These are phyloP conservation scores for Tolypocladium tropicale DNA, from an alignment of 2,329 filamentous ascomycete genomes.

Conservation along the genomic window DNA sequence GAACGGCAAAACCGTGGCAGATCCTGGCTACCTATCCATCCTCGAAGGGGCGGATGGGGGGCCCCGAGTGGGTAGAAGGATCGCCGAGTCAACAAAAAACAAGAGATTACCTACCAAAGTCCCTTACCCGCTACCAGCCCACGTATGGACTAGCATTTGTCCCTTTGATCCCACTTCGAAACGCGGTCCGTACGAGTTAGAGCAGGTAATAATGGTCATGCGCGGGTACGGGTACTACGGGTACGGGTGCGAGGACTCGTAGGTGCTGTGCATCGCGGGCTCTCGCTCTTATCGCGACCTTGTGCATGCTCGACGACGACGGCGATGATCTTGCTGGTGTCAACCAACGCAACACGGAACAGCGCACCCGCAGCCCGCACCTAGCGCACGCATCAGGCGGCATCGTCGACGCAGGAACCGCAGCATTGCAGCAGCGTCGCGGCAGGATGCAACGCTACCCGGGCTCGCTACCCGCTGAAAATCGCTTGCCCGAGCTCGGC, in stretches of 20 bases:
- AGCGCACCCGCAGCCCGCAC: too few species aligned
- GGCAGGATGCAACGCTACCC: not conserved
- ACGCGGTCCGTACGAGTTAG: not conserved
- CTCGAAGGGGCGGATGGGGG: too few species aligned
- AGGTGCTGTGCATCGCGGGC: too few species aligned
- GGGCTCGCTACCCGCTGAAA: not conserved
- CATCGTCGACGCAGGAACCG: not conserved
- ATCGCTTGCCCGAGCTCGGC: not conserved
- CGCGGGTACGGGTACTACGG: too few species aligned
- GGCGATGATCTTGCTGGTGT: not conserved
- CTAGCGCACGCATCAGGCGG: not conserved
- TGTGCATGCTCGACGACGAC: too few species aligned
- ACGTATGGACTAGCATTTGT: not conserved
- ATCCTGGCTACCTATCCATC: too few species aligned
- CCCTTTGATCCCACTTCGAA: too few species aligned
- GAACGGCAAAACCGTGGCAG: too few species aligned
- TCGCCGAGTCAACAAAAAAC: not conserved
- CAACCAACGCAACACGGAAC: not conserved
- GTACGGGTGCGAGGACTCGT: too few species aligned
- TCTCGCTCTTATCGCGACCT: too few species aligned
- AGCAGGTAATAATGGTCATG: too few species aligned
- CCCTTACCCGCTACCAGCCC: not conserved
- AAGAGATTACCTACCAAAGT: not conserved
- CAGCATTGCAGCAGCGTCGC: not conserved
- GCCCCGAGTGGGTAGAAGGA: not conserved